Evolutionary conservation across 2,329 filamentous ascomycete species (phyloP).

Genomic region (Tolypocladium cylindrosporum): DNA sequence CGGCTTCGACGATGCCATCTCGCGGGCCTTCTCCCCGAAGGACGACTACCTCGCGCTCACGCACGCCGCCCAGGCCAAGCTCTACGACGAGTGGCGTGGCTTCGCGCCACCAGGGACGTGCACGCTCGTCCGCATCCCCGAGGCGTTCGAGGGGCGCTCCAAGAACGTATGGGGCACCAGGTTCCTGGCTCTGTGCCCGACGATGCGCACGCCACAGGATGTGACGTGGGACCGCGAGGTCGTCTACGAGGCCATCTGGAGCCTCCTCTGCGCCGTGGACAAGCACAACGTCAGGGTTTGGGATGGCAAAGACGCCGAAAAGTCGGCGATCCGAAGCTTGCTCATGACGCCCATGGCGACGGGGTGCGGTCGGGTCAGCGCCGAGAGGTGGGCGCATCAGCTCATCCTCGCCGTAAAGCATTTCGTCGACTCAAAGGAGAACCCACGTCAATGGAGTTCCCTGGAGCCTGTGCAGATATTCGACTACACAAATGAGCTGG

Average conservation of each 20-base stretch:
- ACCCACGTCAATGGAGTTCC: slow-evolving; percentile 29
- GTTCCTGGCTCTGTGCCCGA: slow-evolving; percentile 40
- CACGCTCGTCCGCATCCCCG: slow-evolving; percentile 34
- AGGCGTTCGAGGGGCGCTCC: slow-evolving; percentile 18
- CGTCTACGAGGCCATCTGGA: slow-evolving; percentile 44
- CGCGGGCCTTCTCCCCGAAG: slow-evolving; percentile 32
- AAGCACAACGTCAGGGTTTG: slow-evolving; percentile 28
- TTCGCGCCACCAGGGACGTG: slow-evolving; percentile 41
- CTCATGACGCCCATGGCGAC: slow-evolving; percentile 44
- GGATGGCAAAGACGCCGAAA: slow-evolving; percentile 1
- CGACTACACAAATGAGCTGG: slow-evolving; percentile 4
- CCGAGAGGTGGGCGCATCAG: slow-evolving; percentile 39
- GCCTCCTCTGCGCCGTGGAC: slow-evolving; percentile 36
- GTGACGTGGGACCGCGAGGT: slow-evolving; percentile 41
- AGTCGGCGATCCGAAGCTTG: slow-evolving; percentile 26
- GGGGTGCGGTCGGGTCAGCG: slow-evolving; percentile 33
- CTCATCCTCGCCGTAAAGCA: slow-evolving; percentile 40
- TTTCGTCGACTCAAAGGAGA: slow-evolving; percentile 34
- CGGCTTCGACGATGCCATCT: slow-evolving; percentile 45
- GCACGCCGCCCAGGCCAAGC: slow-evolving; percentile 26
- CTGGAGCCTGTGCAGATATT: slow-evolving; percentile 13
- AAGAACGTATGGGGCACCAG: slow-evolving; percentile 29
- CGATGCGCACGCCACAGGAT: slow-evolving; percentile 35
- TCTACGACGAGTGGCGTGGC: slow-evolving; percentile 37
- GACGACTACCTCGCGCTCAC: slow-evolving; percentile 38